These are phyloP conservation scores for Phytopythium kandeliae DNA, from an alignment of 352 stramenopile species.

Conservation along the genomic window DNA sequence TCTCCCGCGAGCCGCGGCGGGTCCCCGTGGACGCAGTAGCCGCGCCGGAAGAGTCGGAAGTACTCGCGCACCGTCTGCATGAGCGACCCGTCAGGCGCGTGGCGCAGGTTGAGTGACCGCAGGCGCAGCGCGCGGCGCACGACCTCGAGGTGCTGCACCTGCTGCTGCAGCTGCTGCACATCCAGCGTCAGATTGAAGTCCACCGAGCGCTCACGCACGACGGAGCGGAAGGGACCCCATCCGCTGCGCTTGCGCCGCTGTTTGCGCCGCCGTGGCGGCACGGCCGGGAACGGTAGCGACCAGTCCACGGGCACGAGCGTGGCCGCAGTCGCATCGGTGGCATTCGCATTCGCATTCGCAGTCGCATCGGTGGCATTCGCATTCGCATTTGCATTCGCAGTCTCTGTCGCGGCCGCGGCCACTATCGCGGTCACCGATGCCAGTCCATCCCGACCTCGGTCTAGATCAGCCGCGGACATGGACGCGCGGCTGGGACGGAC, in stretches of 20 bases:
- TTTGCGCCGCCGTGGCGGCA: constrained; percentile 4
- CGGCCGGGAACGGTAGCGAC: constrained; percentile 2
- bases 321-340: too few relatives aligned
- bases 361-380: too few relatives aligned
- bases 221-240: constrained; percentile 23
- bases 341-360: too few relatives aligned
- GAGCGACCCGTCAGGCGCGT: constrained; percentile 7
- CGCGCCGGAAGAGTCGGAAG: constrained; percentile 8
- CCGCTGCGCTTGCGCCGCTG: constrained; percentile 7
- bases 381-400: too few relatives aligned
- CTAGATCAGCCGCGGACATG: too few relatives aligned
- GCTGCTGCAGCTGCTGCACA: constrained; percentile 20
- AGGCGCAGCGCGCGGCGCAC: constrained; percentile 8
- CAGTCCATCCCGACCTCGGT: too few relatives aligned
- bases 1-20: background rate
- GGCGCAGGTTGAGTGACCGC: constrained; percentile 6
- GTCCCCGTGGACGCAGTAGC: constrained; percentile 3
- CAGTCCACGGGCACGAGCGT: background rate
- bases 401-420: too few relatives aligned
- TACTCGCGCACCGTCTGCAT: constrained; percentile 10
- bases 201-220: constrained; percentile 22
- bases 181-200: constrained; percentile 35
- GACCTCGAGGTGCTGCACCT: constrained; percentile 22
- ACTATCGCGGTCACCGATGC: too few relatives aligned
- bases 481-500: too few relatives aligned